Percentiles rank a stretch among this genome's conserved stretches.
Evolutionary conservation across 2,329 filamentous ascomycete species (phyloP).

Genomic region (Fusarium sulawesiense): DNA sequence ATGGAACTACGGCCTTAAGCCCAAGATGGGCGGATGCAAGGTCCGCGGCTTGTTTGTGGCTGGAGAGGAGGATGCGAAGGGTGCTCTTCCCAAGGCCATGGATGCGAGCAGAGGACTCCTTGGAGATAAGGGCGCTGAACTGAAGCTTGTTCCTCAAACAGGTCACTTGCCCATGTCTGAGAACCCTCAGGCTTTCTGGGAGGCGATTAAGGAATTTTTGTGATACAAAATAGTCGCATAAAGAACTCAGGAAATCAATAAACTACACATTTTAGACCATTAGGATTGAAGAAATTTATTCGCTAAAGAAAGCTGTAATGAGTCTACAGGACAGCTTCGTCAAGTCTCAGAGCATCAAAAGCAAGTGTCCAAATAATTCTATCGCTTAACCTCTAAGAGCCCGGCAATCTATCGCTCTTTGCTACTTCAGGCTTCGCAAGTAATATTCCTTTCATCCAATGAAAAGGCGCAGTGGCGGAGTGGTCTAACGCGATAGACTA

Average conservation of each 20-base stretch:
- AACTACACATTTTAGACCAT: neutral
- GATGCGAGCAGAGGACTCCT: conserved; percentile 73
- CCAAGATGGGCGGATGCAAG: conserved; percentile 62
- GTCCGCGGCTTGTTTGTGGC: conserved; percentile 77
- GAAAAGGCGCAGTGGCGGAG: conserved; percentile 4
- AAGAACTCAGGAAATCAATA: neutral
- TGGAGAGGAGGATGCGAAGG: conserved; percentile 76
- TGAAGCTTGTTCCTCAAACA: conserved; percentile 74
- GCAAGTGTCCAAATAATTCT: neutral
- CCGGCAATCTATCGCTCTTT: fast-evolving
- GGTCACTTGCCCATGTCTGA: conserved; percentile 91
- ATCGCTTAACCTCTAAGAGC: neutral
- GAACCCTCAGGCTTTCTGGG: conserved; percentile 74
- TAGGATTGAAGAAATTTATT: neutral
- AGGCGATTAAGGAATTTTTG: conserved; percentile 70
- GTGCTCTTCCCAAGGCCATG: conserved; percentile 82
- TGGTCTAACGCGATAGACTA: conserved; percentile 11
- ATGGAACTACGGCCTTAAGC: conserved; percentile 76
- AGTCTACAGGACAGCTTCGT: neutral
- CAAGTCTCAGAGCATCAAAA: neutral
- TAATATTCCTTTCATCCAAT: neutral
- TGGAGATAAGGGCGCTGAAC: conserved; percentile 65
- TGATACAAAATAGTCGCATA: conserved; percentile 38
- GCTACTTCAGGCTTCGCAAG: neutral
- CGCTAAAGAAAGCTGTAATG: neutral